A percentile compares a stretch with the other conserved stretches of the same genome.
These are phyloP conservation scores for Suillus bovinus DNA, from an alignment of 768 basidiomycete genomes.

Conservation along the genomic window DNA sequence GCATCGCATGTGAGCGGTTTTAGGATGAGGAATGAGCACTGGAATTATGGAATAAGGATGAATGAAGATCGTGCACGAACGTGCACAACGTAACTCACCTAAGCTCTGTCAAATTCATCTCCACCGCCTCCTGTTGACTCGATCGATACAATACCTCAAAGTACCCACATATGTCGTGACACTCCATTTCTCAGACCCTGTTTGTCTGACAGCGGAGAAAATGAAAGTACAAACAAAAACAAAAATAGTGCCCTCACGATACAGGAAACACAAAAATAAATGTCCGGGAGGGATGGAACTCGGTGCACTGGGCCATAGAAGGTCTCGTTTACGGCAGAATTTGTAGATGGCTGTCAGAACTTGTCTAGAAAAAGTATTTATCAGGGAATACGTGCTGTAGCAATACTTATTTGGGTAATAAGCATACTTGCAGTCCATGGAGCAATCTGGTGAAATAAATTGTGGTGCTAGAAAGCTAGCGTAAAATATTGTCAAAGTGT, in stretches of 20 bases:
- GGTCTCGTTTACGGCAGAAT: background rate
- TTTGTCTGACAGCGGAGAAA: background rate
- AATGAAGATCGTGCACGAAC: background rate
- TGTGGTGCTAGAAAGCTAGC: background rate
- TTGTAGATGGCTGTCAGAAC: background rate
- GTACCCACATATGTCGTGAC: background rate
- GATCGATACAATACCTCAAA: background rate
- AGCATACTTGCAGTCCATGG: background rate
- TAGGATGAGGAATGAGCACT: background rate
- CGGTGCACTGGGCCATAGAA: too few species aligned
- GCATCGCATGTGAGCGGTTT: background rate
- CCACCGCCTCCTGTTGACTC: background rate
- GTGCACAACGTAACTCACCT: background rate
- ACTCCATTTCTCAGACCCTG: background rate
- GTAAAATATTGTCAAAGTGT: background rate
- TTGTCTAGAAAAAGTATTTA: background rate
- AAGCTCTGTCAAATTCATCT: background rate
- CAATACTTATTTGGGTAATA: background rate
- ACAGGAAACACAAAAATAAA: background rate
- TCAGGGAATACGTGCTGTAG: background rate
- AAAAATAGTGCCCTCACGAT: background rate
- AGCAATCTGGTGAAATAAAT: background rate
- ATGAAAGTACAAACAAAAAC: background rate
- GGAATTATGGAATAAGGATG: background rate
- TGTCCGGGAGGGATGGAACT: background rate